Evolutionary conservation across 164 flowering plant genomes (phyloP).

Genomic region (Santalum album): DNA sequence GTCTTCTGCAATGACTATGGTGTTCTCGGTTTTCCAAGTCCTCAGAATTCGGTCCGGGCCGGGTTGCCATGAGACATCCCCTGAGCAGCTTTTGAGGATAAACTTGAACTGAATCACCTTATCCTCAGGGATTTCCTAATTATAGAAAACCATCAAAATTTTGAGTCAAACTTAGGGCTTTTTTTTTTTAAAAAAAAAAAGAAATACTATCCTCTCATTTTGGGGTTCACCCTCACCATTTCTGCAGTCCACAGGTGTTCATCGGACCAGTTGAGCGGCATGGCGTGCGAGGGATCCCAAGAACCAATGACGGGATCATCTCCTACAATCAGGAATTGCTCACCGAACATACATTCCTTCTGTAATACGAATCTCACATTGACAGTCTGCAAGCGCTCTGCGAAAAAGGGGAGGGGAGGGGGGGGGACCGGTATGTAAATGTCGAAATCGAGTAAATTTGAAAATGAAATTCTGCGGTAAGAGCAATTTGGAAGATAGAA

Average conservation of each 20-base stretch:
- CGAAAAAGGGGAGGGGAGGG: too few relatives aligned
- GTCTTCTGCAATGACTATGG: slow-evolving; percentile 43
- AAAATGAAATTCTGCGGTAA: too few relatives aligned
- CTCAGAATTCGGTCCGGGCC: slow-evolving; percentile 55
- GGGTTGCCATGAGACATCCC: slow-evolving; percentile 60
- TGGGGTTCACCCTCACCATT: slow-evolving; percentile 35
- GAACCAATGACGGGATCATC: slow-evolving; percentile 64
- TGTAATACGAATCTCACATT: slow-evolving; percentile 54
- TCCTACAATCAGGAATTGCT: slow-evolving; percentile 59
- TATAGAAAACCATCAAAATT: too few relatives aligned
- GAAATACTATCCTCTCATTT: too few relatives aligned
- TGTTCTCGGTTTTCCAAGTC: slow-evolving; percentile 50
- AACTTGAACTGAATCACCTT: slow-evolving; percentile 60
- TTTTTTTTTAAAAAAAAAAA: too few relatives aligned
- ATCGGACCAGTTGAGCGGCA: slow-evolving; percentile 77
- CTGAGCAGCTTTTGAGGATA: slow-evolving; percentile 32
- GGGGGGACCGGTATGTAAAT: too few relatives aligned
- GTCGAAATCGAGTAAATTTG: too few relatives aligned
- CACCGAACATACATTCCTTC: slow-evolving; percentile 65
- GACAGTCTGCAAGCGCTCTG: slow-evolving; percentile 15
- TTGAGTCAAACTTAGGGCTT: too few relatives aligned
- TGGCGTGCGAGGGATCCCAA: slow-evolving; percentile 59
- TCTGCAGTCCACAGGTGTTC: slow-evolving; percentile 67
- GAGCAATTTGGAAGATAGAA: too few relatives aligned
- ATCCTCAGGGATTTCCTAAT: slow-evolving; percentile 58